Evolutionary conservation across 306 rosid genomes (phyloP).

Genomic region (Prunus mira): DNA sequence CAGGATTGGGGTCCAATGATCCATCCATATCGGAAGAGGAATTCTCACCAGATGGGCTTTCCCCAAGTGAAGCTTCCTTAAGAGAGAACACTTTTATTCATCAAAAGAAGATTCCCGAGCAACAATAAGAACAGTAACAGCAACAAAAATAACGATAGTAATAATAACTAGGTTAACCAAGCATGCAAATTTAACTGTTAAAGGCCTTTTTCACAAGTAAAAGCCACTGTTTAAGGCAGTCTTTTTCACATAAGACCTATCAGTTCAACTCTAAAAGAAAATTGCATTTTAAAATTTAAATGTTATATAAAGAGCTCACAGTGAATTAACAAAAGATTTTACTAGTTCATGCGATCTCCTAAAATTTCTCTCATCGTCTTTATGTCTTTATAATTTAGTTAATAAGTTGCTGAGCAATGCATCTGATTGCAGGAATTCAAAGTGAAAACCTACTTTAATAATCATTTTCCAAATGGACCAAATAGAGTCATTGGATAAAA

Average conservation of each 20-base stretch:
- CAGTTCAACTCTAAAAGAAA: not conserved
- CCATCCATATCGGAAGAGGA: constrained; percentile 73
- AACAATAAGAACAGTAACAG: not conserved
- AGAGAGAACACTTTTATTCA: not conserved
- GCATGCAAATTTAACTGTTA: not conserved
- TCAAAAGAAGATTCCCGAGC: constrained; percentile 13
- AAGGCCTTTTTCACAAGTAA: not conserved
- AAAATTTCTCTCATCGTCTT: not conserved
- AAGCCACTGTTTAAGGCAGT: not conserved
- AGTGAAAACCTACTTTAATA: constrained; percentile 2
- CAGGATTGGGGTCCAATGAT: constrained; percentile 48
- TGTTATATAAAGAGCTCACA: not conserved
- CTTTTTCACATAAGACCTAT: not conserved
- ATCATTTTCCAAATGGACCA: not conserved
- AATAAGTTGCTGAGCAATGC: not conserved
- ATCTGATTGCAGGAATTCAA: not conserved
- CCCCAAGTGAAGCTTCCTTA: constrained; percentile 58
- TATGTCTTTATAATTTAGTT: not conserved
- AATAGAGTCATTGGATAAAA: not conserved
- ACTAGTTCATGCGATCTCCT: not conserved
- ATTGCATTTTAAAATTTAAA: not conserved
- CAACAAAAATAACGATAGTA: not conserved
- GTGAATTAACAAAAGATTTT: not conserved
- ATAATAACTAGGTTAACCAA: not conserved
- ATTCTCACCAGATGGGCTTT: constrained; percentile 69